phyloP scores from a whole-genome alignment of 495 filamentous ascomycete species.

The Lophiostoma macrostomum region DNA sequence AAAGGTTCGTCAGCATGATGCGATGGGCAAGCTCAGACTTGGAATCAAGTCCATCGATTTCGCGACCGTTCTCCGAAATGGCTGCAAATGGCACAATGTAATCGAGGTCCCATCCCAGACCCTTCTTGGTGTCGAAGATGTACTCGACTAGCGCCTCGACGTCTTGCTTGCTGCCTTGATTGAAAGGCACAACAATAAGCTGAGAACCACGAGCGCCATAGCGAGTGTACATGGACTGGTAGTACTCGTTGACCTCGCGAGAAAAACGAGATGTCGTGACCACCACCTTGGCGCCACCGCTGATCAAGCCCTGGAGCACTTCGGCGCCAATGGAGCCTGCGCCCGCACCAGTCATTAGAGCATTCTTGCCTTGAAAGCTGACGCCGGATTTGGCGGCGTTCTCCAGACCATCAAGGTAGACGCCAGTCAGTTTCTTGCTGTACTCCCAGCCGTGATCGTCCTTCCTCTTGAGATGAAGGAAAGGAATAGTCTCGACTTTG shows the following conservation, averaged over 20 bases:
- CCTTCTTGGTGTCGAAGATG: slow-evolving; percentile 95
- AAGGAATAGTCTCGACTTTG: slow-evolving; percentile 95
- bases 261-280: slow-evolving; percentile 97
- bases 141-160: slow-evolving; percentile 89
- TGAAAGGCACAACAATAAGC: slow-evolving; percentile 96
- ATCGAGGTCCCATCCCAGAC: slow-evolving; percentile 96
- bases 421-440: slow-evolving; percentile 91
- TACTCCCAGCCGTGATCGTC: slow-evolving; percentile 96
- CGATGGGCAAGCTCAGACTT: slow-evolving; percentile 97
- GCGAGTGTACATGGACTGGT: slow-evolving; percentile 95
- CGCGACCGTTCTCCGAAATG: slow-evolving; percentile 94
- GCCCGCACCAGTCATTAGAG: slow-evolving; percentile 96
- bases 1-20: slow-evolving; percentile 97
- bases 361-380: slow-evolving; percentile 91
- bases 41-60: slow-evolving; percentile 96
- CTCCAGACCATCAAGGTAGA: slow-evolving; percentile 89
- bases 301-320: slow-evolving; percentile 92
- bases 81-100: slow-evolving; percentile 95
- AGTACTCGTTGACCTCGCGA: slow-evolving; percentile 97
- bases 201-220: slow-evolving; percentile 92
- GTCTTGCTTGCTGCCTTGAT: slow-evolving; percentile 97
- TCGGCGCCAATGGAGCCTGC: slow-evolving; percentile 99
- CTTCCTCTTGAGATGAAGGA: slow-evolving; percentile 95
- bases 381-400: slow-evolving; percentile 81
- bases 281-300: slow-evolving; percentile 90